These are phyloP conservation scores for Hyaloscypha hepaticicola DNA, from an alignment of 495 filamentous ascomycete genomes.

Conservation along the genomic window DNA sequence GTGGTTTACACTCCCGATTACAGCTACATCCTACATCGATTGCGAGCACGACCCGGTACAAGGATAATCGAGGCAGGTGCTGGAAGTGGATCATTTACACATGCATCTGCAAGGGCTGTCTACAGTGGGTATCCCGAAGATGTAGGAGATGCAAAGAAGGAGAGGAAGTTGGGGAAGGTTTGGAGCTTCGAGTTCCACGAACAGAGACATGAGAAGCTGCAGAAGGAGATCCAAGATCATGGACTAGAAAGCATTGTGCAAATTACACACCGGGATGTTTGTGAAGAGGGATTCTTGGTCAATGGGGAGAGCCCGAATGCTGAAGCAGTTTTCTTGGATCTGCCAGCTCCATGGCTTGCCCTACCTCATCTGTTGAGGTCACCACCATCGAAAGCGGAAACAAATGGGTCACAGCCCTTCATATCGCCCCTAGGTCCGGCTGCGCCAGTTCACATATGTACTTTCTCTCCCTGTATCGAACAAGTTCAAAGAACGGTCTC, in stretches of 20 bases:
- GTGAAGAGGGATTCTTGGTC: constrained; percentile 76
- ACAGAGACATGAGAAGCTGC: constrained; percentile 68
- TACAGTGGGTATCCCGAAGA: constrained; percentile 72
- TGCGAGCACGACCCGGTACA: constrained; percentile 77
- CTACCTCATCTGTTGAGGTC: constrained; percentile 77
- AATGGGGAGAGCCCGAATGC: constrained; percentile 59
- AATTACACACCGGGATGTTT: constrained; percentile 91
- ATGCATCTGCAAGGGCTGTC: constrained; percentile 82
- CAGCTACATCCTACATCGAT: constrained; percentile 87
- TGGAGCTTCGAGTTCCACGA: constrained; percentile 94
- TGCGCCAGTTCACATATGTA: constrained; percentile 72
- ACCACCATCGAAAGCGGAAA: constrained; percentile 40
- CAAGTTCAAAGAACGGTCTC: constrained; percentile 84
- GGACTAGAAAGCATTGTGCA: constrained; percentile 68
- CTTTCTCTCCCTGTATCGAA: constrained; percentile 95
- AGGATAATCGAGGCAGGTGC: constrained; percentile 90
- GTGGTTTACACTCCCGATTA: constrained; percentile 98
- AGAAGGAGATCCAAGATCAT: constrained; percentile 72
- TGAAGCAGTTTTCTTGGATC: constrained; percentile 83
- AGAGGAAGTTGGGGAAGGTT: constrained; percentile 64
- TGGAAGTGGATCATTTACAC: constrained; percentile 93
- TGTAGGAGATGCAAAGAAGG: constrained; percentile 26
- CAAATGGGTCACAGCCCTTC: constrained; percentile 35
- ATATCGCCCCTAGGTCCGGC: constrained; percentile 69
- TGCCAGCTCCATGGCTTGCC: constrained; percentile 91